Base-by-base conservation (phyloP, 1,284 basidiomycete genomes). In the Phellopilus nigrolimitatus region DNA sequence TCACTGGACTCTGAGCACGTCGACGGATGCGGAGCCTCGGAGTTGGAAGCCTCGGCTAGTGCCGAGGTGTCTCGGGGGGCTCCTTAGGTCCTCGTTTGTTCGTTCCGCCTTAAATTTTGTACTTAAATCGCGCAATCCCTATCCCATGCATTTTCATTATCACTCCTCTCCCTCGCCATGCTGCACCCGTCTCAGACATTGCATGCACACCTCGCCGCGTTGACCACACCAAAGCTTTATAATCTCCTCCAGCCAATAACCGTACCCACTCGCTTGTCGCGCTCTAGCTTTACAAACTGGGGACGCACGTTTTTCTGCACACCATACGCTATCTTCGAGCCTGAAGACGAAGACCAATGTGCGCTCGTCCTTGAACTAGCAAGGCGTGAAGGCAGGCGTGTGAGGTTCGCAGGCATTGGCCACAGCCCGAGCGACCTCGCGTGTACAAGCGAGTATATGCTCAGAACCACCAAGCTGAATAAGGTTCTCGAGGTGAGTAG, bases 371-470 rank as follows among this genome's bases (percentile, higher is more conserved):
- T 99, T 27, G 92, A 94, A 67, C 80, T 94, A 21, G 94, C 94
- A 0, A 74, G 86, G 10, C 72, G 89, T 39, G 81, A 91, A 62
- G 72, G 77, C 9, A 81, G 79, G 58, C 75, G 78, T 25, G 74
- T 98, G 33, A 82, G 94, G 50, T 88, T 91, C 0, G 86, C 87
- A 24, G 95, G 95, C 7, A 82, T 92, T 7, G 94, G 93, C 0
- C 95, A 98, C 70, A 91, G 87, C 57, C 97, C 95, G 8, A 90
- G 85, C 64, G 95, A 98, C 70, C 74, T 98, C 47, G 86, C 89
- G 0, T 95, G 91, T 68, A 93, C 91, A 0, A 77, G 73, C 49
- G 91, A 84, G 10, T 94, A 82, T 71, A 85, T 95, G 78, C 68
- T 95, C 49, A 78, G 86, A 47, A 88, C 87, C 57, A 81, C 82